Evolutionary conservation across 176 grass and related monocot genomes (phyloP).

Genomic region (Oryza coarctata): DNA sequence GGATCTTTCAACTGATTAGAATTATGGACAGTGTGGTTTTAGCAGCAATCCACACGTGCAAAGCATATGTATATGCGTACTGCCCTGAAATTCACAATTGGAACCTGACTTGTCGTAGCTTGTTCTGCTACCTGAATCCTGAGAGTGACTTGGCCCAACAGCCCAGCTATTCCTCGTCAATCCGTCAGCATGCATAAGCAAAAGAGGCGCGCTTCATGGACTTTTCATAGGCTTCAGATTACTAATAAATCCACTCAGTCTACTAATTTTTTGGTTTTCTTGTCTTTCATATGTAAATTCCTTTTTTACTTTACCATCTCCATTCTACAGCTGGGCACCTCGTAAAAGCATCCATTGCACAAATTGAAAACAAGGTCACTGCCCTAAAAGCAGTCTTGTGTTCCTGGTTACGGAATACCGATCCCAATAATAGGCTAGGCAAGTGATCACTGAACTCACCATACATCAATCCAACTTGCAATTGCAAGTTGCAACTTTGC

Average conservation of each 20-base stretch:
- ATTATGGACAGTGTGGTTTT: neutral
- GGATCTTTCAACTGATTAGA: neutral
- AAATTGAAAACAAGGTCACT: neutral
- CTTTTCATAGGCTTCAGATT: neutral
- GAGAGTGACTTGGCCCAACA: constrained; percentile 7
- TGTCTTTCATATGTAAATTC: neutral
- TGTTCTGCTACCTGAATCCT: neutral
- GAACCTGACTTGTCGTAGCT: neutral
- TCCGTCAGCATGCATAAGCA: neutral
- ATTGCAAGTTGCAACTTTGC: neutral
- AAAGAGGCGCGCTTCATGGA: neutral
- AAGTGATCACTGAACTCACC: neutral
- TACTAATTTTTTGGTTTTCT: neutral
- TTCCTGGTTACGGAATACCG: neutral
- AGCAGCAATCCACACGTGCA: neutral
- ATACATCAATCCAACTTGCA: neutral
- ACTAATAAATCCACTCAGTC: neutral
- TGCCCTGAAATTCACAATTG: neutral
- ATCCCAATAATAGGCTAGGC: neutral
- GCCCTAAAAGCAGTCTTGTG: neutral
- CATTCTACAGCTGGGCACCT: neutral
- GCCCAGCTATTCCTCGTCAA: neutral
- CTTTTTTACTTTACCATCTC: neutral
- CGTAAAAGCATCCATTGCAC: neutral
- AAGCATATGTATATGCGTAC: neutral